Conservation (phyloP, 768 basidiomycete genomes). For the Hypholoma fasciculare region DNA sequence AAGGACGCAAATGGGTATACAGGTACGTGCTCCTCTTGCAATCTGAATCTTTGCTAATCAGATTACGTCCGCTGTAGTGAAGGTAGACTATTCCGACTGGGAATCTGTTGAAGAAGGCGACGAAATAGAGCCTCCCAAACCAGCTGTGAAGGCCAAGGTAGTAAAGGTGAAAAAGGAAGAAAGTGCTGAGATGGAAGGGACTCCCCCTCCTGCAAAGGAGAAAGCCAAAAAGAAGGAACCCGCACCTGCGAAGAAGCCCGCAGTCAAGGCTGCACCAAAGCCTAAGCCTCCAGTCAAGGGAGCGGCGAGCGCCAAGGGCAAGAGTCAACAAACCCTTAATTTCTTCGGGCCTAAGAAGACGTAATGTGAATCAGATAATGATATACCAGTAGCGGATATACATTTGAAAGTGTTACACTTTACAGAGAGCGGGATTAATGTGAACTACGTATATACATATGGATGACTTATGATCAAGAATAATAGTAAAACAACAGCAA, state of each 20-base stretch:
- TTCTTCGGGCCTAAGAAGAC: conserved; percentile 36
- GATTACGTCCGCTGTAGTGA: conserved; percentile 40
- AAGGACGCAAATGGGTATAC: conserved; percentile 73
- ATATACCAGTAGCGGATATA: not conserved
- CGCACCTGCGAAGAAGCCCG: conserved; percentile 10
- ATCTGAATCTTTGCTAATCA: not conserved
- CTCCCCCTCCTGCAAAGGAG: conserved; percentile 9
- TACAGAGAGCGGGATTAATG: not conserved
- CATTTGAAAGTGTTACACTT: not conserved
- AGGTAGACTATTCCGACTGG: conserved; percentile 78
- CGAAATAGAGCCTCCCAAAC: conserved; percentile 17
- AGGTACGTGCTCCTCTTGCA: conserved; percentile 40
- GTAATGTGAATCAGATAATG: not conserved
- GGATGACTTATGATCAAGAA: not conserved
- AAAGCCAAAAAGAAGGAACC: conserved; percentile 15
- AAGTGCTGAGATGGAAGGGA: conserved; percentile 13
- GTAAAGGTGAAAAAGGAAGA: conserved; percentile 25
- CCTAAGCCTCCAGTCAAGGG: conserved; percentile 21
- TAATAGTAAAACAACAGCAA: not conserved
- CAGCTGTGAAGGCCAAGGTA: conserved; percentile 11
- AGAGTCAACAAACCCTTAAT: conserved; percentile 24
- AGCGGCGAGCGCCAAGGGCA: conserved; percentile 21
- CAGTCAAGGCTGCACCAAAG: conserved; percentile 15
- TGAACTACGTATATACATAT: not conserved
- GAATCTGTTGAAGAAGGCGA: conserved; percentile 74